Percentiles rank a stretch among this genome's conserved stretches.
Conservation (phyloP, 1,284 basidiomycete species). For the Melampsora americana region DNA sequence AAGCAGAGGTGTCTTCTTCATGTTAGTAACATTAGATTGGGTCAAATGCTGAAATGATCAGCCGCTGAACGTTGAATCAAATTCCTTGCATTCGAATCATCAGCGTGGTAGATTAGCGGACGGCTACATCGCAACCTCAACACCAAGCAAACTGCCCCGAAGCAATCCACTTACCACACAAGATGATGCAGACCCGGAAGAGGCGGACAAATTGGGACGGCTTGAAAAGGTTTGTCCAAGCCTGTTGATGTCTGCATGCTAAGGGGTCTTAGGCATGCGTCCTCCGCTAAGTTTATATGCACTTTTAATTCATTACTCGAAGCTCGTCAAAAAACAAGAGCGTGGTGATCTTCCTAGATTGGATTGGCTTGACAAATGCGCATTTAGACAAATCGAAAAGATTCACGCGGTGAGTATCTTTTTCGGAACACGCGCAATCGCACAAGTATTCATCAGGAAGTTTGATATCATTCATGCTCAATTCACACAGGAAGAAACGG, state of each 20-base stretch:
- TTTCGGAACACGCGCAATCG: background rate
- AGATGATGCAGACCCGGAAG: constrained; percentile 58
- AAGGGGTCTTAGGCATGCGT: background rate
- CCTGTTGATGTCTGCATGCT: background rate
- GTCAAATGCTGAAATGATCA: constrained; percentile 60
- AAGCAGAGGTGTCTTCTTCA: constrained; percentile 77
- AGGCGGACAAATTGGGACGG: constrained; percentile 84
- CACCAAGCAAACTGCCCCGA: constrained; percentile 27
- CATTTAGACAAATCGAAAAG: constrained; percentile 88
- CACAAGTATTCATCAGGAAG: background rate
- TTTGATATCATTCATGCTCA: background rate
- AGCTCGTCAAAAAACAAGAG: constrained; percentile 95
- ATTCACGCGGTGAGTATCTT: constrained; percentile 69
- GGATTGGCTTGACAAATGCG: constrained; percentile 91
- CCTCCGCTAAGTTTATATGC: background rate
- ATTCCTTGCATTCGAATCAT: constrained; percentile 64
- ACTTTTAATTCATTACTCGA: constrained; percentile 2
- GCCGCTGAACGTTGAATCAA: constrained; percentile 75
- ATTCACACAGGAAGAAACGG: constrained; percentile 44
- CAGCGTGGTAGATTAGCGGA: constrained; percentile 40
- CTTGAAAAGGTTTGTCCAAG: constrained; percentile 71
- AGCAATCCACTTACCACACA: background rate
- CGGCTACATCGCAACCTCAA: constrained; percentile 44
- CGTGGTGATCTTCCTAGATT: constrained; percentile 86
- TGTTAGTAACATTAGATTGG: constrained; percentile 16